Percentiles rank a stretch among this genome's conserved stretches.
Evolutionary conservation across 2,329 filamentous ascomycete genomes (phyloP).

Genomic region (Cytospora mali): DNA sequence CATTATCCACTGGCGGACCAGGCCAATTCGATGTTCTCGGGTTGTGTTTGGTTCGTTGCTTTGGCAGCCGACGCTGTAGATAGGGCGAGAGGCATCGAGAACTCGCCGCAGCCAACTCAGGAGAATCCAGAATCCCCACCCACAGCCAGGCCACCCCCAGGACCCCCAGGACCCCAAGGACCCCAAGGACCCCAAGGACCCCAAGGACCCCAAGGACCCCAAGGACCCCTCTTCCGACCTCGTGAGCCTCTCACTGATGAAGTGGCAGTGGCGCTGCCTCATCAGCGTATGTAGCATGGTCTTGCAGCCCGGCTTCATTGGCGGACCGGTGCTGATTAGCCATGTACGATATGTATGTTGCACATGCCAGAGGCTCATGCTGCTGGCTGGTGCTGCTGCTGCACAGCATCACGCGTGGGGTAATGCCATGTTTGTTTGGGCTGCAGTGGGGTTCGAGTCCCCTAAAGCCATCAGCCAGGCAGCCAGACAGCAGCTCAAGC

Average conservation of each 20-base stretch:
- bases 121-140: neutral
- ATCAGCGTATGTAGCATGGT: neutral
- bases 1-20: too few species aligned
- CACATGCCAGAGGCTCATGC: neutral
- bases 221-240: too few species aligned
- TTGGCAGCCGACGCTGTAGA: too few species aligned
- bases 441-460: neutral
- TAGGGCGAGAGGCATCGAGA: neutral
- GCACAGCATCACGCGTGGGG: neutral
- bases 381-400: neutral
- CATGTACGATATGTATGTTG: neutral
- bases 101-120: neutral
- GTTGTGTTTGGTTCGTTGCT: too few species aligned
- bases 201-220: too few species aligned
- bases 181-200: too few species aligned
- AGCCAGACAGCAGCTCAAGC: too few species aligned
- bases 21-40: too few species aligned
- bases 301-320: neutral
- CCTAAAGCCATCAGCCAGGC: neutral
- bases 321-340: neutral
- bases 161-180: too few species aligned
- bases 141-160: neutral
- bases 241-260: neutral
- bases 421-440: too few species aligned
- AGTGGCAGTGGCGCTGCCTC: neutral